Evolutionary conservation across 371 early-diverging fungal species (phyloP), one percentile per base, ranked within the genome.

Genomic region (Dentiscutata heterogama): DNA sequence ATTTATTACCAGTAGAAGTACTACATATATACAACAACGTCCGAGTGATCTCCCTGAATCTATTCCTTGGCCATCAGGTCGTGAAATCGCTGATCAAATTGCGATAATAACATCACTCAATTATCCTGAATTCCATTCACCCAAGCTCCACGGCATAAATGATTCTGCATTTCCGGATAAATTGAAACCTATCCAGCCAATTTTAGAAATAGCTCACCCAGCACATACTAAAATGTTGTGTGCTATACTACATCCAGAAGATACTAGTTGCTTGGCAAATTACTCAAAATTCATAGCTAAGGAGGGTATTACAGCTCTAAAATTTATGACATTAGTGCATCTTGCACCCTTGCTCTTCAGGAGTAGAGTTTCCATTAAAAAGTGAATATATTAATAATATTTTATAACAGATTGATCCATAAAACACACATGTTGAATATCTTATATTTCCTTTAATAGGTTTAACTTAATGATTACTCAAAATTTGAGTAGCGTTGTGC

Each of bases 241-340:
- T n/a, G 80, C 71, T 13, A 42, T 84, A 29, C 78, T 82, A 58
- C 86, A 86, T 51, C 85, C 83, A 1, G 56, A 68, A 0, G 65
- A 74, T 1, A 35, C 77, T 2, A 85, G 82, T 42, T 85, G 86
- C 39, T 67, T 70, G 31, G 5, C 35, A n/a, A 75, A 65, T 53
- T 82, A 83, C 39, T 46, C 56, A 13, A 68, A 75, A 75, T 77
- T 78, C 63, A 51, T 82, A 22, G 67, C 46, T n/a, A 77, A 77
- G 54, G 82, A 82, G 56, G 58, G 61, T 27, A 7, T 51, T n/a
- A 22, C 27, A n/a, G 56, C 82, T 16, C 39, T 78, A 18, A 78
- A 78, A 64, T 78, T 78, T 42, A 60, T 78, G 78, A 25, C 8
- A 50, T 46, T 78, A 8, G 11, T 46, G n/a, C 50, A 72, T 72